Conservation (phyloP, 2,329 filamentous ascomycete genomes). For the Chaetomiaceae sp. region DNA sequence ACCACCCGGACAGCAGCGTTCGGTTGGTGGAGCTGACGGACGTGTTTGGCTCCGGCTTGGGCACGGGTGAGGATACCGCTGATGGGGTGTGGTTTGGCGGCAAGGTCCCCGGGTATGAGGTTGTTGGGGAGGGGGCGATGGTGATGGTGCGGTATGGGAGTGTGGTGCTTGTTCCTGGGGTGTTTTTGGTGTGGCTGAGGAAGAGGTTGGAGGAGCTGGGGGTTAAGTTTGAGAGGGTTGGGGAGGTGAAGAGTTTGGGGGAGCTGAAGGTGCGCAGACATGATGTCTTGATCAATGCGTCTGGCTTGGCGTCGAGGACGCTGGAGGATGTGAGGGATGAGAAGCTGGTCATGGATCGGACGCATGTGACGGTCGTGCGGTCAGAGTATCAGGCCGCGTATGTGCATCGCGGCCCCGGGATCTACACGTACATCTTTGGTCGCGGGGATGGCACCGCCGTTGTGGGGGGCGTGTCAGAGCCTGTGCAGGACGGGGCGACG, state of each 20-base stretch:
- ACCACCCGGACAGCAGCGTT: constrained; percentile 17
- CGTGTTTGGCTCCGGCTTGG: constrained; percentile 5
- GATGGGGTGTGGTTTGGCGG: constrained; percentile 13
- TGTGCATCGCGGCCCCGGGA: constrained; percentile 6
- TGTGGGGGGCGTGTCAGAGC: constrained; percentile 19
- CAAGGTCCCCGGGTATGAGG: constrained; percentile 5
- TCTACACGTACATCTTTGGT: constrained; percentile 21
- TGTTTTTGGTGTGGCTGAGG: constrained; percentile 18
- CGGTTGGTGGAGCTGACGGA: constrained; percentile 17
- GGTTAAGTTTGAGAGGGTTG: constrained; percentile 10
- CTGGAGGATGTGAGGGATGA: constrained; percentile 21
- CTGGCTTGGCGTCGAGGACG: constrained; percentile 8
- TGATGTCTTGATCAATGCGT: constrained; percentile 19
- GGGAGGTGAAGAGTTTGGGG: constrained; percentile 7
- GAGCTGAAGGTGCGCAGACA: neutral
- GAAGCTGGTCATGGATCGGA: constrained; percentile 13
- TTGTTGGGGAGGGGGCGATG: neutral
- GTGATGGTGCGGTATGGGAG: constrained; percentile 15
- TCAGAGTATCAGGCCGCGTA: constrained; percentile 10
- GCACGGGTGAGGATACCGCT: neutral
- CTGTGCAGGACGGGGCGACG: neutral
- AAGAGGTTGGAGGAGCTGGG: constrained; percentile 1
- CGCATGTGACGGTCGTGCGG: constrained; percentile 16
- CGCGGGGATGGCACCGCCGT: constrained; percentile 20
- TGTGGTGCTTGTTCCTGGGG: constrained; percentile 15